Conservation (phyloP, 805 yeast genomes). For the Monosporozyma unispora region DNA sequence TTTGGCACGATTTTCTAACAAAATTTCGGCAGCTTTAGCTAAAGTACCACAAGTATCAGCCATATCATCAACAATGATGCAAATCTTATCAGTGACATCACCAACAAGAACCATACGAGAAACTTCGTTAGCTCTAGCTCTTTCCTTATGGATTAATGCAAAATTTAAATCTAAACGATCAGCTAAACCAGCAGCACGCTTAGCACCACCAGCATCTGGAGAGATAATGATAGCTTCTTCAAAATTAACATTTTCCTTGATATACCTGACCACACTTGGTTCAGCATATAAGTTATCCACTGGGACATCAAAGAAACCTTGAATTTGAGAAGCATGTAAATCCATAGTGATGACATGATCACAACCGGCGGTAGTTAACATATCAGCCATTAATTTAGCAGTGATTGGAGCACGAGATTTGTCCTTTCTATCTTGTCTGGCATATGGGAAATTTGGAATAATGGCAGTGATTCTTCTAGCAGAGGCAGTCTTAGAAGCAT, state of each 20-base stretch:
- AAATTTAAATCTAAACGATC: slow-evolving; percentile 71
- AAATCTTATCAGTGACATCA: slow-evolving; percentile 66
- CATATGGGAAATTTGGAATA: slow-evolving; percentile 76
- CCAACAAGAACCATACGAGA: slow-evolving; percentile 81
- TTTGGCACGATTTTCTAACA: slow-evolving; percentile 58
- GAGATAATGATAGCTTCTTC: slow-evolving; percentile 67
- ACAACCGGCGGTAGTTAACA: slow-evolving; percentile 77
- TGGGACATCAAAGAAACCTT: slow-evolving; percentile 76
- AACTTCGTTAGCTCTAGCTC: slow-evolving; percentile 77
- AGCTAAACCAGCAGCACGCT: slow-evolving; percentile 79
- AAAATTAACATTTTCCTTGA: slow-evolving; percentile 49
- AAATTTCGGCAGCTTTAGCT: slow-evolving; percentile 71
- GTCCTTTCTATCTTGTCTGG: slow-evolving; percentile 84
- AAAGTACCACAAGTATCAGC: slow-evolving; percentile 86
- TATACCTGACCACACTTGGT: slow-evolving; percentile 69
- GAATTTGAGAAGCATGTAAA: slow-evolving; percentile 81
- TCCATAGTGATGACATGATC: slow-evolving; percentile 84
- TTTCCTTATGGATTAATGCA: slow-evolving; percentile 77
- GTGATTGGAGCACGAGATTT: slow-evolving; percentile 80
- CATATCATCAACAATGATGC: slow-evolving; percentile 80
- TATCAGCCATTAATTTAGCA: slow-evolving; percentile 75
- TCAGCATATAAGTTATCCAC: slow-evolving; percentile 81
- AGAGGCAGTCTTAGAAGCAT: slow-evolving; percentile 75
- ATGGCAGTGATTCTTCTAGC: slow-evolving; percentile 79
- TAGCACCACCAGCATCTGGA: slow-evolving; percentile 89